Percentiles rank a stretch among this genome's conserved stretches.
phyloP scores from a whole-genome alignment of 2,329 filamentous ascomycete species.

The Albifimbria verrucaria region DNA sequence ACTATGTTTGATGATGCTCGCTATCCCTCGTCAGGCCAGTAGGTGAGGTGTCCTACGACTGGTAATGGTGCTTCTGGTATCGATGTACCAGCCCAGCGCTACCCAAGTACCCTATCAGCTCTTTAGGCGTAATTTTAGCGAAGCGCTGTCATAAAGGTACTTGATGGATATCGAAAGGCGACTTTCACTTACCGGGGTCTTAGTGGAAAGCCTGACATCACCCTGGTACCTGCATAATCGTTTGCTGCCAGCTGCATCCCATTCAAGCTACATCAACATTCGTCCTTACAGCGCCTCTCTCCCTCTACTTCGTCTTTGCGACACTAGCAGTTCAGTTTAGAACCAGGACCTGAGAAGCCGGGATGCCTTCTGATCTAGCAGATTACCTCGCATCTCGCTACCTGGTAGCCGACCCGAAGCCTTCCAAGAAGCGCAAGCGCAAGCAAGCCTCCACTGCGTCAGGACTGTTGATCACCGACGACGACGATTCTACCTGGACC shows the following conservation, averaged over 20 bases:
- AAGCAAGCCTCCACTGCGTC: conserved; percentile 44
- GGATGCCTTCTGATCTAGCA: conserved; percentile 62
- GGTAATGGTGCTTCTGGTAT: too few relatives aligned
- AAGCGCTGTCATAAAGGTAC: background rate
- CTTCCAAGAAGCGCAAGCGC: conserved; percentile 62
- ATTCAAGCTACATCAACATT: too few relatives aligned
- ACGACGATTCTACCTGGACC: conserved; percentile 55
- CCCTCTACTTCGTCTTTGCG: too few relatives aligned
- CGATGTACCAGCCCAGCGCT: too few relatives aligned
- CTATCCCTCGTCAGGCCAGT: too few relatives aligned
- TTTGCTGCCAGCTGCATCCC: background rate
- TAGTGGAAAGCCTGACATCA: conserved; percentile 1
- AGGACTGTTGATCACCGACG: conserved; percentile 63
- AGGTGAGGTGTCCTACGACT: too few relatives aligned
- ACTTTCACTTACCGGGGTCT: conserved; percentile 3
- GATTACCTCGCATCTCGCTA: conserved; percentile 92
- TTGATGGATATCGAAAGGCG: background rate
- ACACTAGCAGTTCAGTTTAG: background rate
- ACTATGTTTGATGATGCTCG: too few relatives aligned
- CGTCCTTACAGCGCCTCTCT: too few relatives aligned
- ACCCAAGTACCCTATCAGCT: too few relatives aligned
- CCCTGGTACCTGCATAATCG: background rate
- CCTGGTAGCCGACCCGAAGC: conserved; percentile 59
- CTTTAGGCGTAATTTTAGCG: too few relatives aligned
- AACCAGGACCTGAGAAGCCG: background rate